Evolutionary conservation across 805 yeast species (phyloP).

Genomic region (Starmera dryadoides): DNA sequence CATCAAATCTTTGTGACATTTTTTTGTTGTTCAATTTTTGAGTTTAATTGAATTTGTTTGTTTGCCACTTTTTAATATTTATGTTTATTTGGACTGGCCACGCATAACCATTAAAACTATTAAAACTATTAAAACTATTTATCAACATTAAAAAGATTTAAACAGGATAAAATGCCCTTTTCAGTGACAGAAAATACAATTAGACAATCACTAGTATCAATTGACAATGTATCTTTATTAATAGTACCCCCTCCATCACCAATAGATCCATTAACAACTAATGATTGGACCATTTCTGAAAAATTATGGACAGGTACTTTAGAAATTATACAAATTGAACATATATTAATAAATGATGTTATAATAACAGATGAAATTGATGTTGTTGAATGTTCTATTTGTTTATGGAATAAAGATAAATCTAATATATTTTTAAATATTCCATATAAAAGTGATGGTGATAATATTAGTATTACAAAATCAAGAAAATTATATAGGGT

Average conservation of each 20-base stretch:
- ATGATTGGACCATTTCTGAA: slow-evolving; percentile 24
- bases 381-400: no score
- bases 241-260: slow-evolving; percentile 10
- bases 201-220: neutral
- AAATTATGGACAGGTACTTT: slow-evolving; percentile 29
- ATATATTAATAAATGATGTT: neutral
- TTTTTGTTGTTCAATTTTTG: no score
- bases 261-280: slow-evolving; percentile 6
- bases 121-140: no score
- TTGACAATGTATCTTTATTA: slow-evolving; percentile 6
- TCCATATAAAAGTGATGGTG: slow-evolving; percentile 22
- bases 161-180: neutral
- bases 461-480: slow-evolving; percentile 21
- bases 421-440: slow-evolving; percentile 26
- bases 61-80: neutral
- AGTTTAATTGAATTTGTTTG: neutral
- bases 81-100: neutral
- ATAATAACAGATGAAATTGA: no score
- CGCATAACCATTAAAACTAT: neutral
- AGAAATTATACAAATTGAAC: slow-evolving; percentile 20
- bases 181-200: neutral
- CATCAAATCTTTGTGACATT: slow-evolving; percentile 11
- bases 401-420: no score
- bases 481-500: slow-evolving; percentile 26
- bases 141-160: neutral